Conservation (phyloP, 1,284 basidiomycete species). For the Cryptococcus deneoformans region DNA sequence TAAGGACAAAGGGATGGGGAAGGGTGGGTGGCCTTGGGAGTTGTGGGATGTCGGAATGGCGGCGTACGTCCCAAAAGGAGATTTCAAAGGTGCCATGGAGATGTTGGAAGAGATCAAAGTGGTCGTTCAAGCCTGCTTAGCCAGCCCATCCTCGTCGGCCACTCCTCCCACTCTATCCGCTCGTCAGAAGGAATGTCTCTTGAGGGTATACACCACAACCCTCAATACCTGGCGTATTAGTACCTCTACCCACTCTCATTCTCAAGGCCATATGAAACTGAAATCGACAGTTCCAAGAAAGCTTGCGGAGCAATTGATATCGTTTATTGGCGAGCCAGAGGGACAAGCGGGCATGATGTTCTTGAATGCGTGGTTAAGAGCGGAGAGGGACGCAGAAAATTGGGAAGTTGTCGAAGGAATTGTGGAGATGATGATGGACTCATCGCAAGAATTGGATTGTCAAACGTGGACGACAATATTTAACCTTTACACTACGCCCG, state of each 20-base stretch:
- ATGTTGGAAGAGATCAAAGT: constrained; percentile 13
- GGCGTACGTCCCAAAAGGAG: constrained; percentile 4
- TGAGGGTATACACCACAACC: constrained; percentile 5
- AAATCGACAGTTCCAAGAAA: constrained; percentile 7
- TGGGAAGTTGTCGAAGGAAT: constrained; percentile 7
- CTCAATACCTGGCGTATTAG: constrained; percentile 6
- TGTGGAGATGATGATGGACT: constrained; percentile 12
- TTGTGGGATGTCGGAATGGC: constrained; percentile 18
- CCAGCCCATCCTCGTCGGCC: neutral
- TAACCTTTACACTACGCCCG: constrained; percentile 3
- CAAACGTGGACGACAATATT: constrained; percentile 8
- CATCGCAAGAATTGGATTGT: neutral
- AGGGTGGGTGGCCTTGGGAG: constrained; percentile 16
- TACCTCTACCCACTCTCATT: neutral
- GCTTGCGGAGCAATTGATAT: constrained; percentile 18
- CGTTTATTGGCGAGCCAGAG: constrained; percentile 7
- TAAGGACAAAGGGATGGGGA: neutral
- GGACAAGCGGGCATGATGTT: constrained; percentile 8
- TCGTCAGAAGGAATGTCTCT: constrained; percentile 1
- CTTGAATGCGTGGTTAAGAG: constrained; percentile 25
- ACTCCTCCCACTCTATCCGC: neutral
- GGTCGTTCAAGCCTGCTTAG: neutral
- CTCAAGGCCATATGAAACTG: neutral
- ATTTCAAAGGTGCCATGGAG: constrained; percentile 12
- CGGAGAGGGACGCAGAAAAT: constrained; percentile 18